Base-by-base conservation (phyloP, 2,329 filamentous ascomycete species). In the Aspergillus udagawae region DNA sequence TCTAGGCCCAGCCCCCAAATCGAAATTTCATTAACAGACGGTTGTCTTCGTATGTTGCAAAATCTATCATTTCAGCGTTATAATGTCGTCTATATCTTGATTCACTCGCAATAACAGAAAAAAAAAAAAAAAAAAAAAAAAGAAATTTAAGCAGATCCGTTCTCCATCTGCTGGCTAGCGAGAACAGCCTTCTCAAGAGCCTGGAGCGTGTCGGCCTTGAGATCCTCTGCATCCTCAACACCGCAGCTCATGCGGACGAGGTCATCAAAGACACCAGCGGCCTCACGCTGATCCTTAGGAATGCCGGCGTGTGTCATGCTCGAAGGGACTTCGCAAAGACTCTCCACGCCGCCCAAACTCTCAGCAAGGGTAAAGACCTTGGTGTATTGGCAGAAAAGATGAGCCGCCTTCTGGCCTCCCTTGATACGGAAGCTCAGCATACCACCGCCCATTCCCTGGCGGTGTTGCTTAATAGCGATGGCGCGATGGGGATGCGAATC, bases 271-370 rank as follows among this genome's bases (percentile, higher is more conserved):
- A 99, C 92, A 60, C 94, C 94, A 0, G 94, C 92, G 3, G 88
- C 89, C 82, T 99, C 94, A 57, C 94, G 83, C 80, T 96, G 86
- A 60, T 92, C 92, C 73, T 84, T 86, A 51, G 94, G 94, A 64
- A 99, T 99, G 58, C 93, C 94, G 25, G 92, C 90, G 75, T 99
- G 94, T 20, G 94, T 99, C 94, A 99, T 99, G 77, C 87, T 90
- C 67, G 90, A 90, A 23, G 94, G 94, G 2, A 99, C 85, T 78
- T 99, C 94, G 66, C 92, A 88, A 60, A 99, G 81, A 69, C 85
- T 90, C 83, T 99, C 94, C 50, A 99, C 89, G 55, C 93, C 94
- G 59, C 94, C 94, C 25, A 99, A 79, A 58, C 86, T 91, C 82
- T 99, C 94, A 29, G 94, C 94, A 6, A 99, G 83, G 1, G 92